Evolutionary conservation across 2,329 filamentous ascomycete species (phyloP).

Genomic region (Penicillium expansum): DNA sequence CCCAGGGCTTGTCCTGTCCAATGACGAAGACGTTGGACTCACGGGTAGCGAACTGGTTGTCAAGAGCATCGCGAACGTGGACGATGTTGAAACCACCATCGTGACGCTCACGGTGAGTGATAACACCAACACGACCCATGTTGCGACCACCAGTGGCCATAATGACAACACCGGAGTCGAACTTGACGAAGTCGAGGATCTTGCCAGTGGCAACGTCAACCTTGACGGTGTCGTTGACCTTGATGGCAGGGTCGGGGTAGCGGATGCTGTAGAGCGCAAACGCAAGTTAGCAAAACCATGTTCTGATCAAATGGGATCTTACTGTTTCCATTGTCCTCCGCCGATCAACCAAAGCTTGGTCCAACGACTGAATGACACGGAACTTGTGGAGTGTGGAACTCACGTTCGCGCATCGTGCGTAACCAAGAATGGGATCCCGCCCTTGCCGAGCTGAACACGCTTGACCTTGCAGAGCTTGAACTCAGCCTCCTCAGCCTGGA

Average conservation of each 20-base stretch:
- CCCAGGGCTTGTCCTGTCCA: slow-evolving; percentile 97
- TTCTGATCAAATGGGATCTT: slow-evolving; percentile 26
- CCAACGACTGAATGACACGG: slow-evolving; percentile 99
- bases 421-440: slow-evolving; percentile 99
- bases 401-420: slow-evolving; percentile 99
- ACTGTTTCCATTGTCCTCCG: slow-evolving; percentile 42
- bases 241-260: slow-evolving; percentile 97
- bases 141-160: slow-evolving; percentile 99
- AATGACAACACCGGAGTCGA: slow-evolving; percentile 96
- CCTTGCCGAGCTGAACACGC: slow-evolving; percentile 98
- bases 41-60: slow-evolving; percentile 99
- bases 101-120: slow-evolving; percentile 99
- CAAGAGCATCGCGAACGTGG: slow-evolving; percentile 84
- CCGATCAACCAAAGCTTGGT: slow-evolving; percentile 88
- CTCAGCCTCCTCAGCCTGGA: slow-evolving; percentile 96
- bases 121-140: slow-evolving; percentile 99
- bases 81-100: slow-evolving; percentile 99
- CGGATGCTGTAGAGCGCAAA: slow-evolving; percentile 69
- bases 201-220: slow-evolving; percentile 95
- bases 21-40: slow-evolving; percentile 99
- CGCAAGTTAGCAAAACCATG: slow-evolving; percentile 35
- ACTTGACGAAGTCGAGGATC: slow-evolving; percentile 97
- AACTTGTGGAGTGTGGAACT: slow-evolving; percentile 65
- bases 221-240: slow-evolving; percentile 99
- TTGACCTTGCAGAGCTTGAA: slow-evolving; percentile 99